Base-by-base conservation (phyloP, 805 yeast species). In the Komagataella pseudopastoris region DNA sequence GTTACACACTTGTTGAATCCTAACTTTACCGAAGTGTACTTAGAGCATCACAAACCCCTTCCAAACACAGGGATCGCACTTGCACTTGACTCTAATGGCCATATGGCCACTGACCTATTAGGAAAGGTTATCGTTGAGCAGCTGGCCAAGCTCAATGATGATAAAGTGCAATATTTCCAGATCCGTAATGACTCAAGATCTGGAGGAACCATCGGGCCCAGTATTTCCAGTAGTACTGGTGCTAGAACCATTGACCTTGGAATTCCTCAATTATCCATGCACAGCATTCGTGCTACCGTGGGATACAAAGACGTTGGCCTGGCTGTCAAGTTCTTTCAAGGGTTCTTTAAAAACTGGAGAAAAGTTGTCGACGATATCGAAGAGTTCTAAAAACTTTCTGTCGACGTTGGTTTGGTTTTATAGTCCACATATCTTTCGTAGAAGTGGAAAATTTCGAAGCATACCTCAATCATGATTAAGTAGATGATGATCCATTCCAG, bases 141-240 rank as follows among this genome's bases (percentile, higher is more conserved):
- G 59, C 63, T 88, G 56, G 95, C 88, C 2, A 69, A 77, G 53
- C 62, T 68, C 51, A 81, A 85, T 54, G 83, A 72, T 50, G 88
- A 85, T 62, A 67, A 70, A 51, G 57, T 88, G 24, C 96, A 88
- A 68, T 81, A 80, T 66, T 87, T 87, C 80, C 96, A 88, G 62
- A 84, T 86, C 63, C 78, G 93, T 66, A 88, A 88, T 67, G 90
- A 83, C 63, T 76, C 86, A 14, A 77, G 93, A 62, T 82, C 89
- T 1, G 96, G 96, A 36, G 95, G 95, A 45, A 87, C 96, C 23
- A 86, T 88, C 61, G 96, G 96, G 0, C 96, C 88, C 20, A 71
- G 76, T 8, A 69, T 82, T 51, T 70, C 86, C 14, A 66, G 76
- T 45, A 77, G 74, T 55, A 80, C 87, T 1, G 88, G 88, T 52